These are phyloP conservation scores for Gossypium arboreum DNA, from an alignment of 345 rosid genomes.

Conservation along the genomic window DNA sequence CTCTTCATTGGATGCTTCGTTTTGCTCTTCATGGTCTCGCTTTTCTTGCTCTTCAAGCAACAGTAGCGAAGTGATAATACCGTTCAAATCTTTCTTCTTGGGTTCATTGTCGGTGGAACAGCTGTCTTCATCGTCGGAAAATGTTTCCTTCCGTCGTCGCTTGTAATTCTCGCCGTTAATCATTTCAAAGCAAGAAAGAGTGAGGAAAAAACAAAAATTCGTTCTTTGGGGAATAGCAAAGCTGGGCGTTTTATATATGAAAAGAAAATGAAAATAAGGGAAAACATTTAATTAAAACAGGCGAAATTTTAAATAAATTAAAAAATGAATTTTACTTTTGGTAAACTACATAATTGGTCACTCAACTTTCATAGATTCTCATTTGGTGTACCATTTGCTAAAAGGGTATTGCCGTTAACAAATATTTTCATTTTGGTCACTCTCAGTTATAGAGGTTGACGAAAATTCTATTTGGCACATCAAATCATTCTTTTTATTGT, in stretches of 20 bases:
- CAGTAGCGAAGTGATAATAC: constrained; percentile 46
- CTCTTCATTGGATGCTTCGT: constrained; percentile 32
- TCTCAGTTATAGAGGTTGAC: too few species aligned
- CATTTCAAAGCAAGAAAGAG: neutral
- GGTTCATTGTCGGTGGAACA: constrained; percentile 7
- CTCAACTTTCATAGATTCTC: too few species aligned
- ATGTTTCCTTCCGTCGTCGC: neutral
- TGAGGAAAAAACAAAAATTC: neutral
- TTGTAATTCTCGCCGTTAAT: constrained; percentile 12
- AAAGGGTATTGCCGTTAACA: too few species aligned
- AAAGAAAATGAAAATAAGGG: neutral
- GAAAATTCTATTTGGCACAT: too few species aligned
- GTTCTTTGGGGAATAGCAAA: neutral
- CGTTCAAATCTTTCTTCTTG: constrained; percentile 42
- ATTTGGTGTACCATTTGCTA: too few species aligned
- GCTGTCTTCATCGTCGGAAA: constrained; percentile 1
- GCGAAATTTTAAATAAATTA: neutral
- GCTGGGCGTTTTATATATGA: neutral
- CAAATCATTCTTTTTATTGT: too few species aligned
- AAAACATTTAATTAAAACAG: neutral
- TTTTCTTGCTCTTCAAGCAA: constrained; percentile 60
- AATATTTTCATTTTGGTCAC: too few species aligned
- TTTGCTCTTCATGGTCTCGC: constrained; percentile 36
- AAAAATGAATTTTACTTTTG: neutral
- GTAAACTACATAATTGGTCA: too few species aligned